These are phyloP conservation scores for Xylariales sp. DNA, from an alignment of 2,329 filamentous ascomycete genomes.

Conservation along the genomic window DNA sequence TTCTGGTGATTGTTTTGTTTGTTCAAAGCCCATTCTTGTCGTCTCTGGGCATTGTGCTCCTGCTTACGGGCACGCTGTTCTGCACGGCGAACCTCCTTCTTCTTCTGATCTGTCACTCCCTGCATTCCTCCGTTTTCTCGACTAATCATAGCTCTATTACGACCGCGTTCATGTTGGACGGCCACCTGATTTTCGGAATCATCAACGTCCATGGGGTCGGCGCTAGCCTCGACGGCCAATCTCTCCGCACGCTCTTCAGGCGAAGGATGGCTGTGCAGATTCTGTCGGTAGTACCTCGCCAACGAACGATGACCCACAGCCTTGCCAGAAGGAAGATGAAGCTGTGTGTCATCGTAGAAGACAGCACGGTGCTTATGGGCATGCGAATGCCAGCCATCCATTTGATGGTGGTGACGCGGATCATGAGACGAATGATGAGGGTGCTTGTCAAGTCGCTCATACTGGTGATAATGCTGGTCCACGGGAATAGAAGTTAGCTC, in stretches of 20 bases:
- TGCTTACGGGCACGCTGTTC: slow-evolving; percentile 67
- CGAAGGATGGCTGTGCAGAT: slow-evolving; percentile 78
- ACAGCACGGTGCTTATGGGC: slow-evolving; percentile 74
- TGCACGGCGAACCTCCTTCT: slow-evolving; percentile 58
- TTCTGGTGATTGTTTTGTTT: slow-evolving; percentile 71
- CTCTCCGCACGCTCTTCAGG: slow-evolving; percentile 69
- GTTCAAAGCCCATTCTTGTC: slow-evolving; percentile 66
- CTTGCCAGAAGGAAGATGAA: slow-evolving; percentile 86
- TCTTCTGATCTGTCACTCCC: slow-evolving; percentile 72
- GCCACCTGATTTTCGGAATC: slow-evolving; percentile 29
- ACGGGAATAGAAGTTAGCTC: slow-evolving; percentile 77
- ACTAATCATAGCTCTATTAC: slow-evolving; percentile 53
- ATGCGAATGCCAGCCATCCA: slow-evolving; percentile 76
- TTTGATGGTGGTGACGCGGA: slow-evolving; percentile 66
- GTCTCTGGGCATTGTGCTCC: slow-evolving; percentile 56
- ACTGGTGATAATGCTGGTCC: slow-evolving; percentile 65
- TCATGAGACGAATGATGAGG: slow-evolving; percentile 71
- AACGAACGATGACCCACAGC: slow-evolving; percentile 87
- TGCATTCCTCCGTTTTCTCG: slow-evolving; percentile 75
- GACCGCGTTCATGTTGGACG: slow-evolving; percentile 32
- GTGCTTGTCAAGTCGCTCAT: slow-evolving; percentile 67
- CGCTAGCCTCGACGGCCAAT: slow-evolving; percentile 51
- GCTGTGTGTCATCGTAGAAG: slow-evolving; percentile 88
- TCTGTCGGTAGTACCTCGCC: slow-evolving; percentile 87
- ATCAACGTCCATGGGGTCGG: slow-evolving; percentile 31